Percentiles rank a stretch among this genome's conserved stretches.
Evolutionary conservation across 2,329 filamentous ascomycete species (phyloP).

Genomic region (Cyclaneusma minus): DNA sequence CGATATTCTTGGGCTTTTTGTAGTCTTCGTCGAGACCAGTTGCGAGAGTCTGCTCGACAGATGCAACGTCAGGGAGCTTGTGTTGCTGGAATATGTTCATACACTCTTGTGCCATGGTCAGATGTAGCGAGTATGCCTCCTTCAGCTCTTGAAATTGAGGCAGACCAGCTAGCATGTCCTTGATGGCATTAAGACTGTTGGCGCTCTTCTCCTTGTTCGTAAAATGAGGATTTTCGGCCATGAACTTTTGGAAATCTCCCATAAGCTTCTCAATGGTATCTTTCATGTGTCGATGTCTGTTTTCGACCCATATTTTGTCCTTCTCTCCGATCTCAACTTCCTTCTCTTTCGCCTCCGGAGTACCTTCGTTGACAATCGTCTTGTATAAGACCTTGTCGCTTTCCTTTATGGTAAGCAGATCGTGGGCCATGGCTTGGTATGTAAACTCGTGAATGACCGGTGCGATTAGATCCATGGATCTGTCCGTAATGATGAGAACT

Average conservation of each 20-base stretch:
- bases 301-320: slow-evolving; percentile 90
- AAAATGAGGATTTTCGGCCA: slow-evolving; percentile 84
- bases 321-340: slow-evolving; percentile 85
- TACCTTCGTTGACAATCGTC: slow-evolving; percentile 62
- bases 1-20: slow-evolving; percentile 76
- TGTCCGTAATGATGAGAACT: slow-evolving; percentile 73
- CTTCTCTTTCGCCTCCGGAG: slow-evolving; percentile 57
- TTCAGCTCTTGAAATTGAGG: slow-evolving; percentile 94
- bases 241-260: slow-evolving; percentile 82
- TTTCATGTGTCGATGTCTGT: slow-evolving; percentile 93
- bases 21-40: slow-evolving; percentile 89
- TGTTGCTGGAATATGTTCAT: slow-evolving; percentile 83
- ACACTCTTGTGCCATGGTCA: slow-evolving; percentile 93
- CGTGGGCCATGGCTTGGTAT: slow-evolving; percentile 96
- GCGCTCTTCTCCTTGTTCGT: slow-evolving; percentile 54
- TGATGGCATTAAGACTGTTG: slow-evolving; percentile 76
- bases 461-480: slow-evolving; percentile 81
- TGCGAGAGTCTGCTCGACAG: slow-evolving; percentile 77
- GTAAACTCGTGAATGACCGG: slow-evolving; percentile 92
- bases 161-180: slow-evolving; percentile 90
- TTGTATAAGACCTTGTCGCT: slow-evolving; percentile 78
- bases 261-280: slow-evolving; percentile 91
- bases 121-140: slow-evolving; percentile 82
- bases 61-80: slow-evolving; percentile 76
- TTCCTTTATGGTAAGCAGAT: slow-evolving; percentile 77